Evolutionary conservation across 169 alveolate genomes (phyloP).

Genomic region (Eimeria maxima): DNA sequence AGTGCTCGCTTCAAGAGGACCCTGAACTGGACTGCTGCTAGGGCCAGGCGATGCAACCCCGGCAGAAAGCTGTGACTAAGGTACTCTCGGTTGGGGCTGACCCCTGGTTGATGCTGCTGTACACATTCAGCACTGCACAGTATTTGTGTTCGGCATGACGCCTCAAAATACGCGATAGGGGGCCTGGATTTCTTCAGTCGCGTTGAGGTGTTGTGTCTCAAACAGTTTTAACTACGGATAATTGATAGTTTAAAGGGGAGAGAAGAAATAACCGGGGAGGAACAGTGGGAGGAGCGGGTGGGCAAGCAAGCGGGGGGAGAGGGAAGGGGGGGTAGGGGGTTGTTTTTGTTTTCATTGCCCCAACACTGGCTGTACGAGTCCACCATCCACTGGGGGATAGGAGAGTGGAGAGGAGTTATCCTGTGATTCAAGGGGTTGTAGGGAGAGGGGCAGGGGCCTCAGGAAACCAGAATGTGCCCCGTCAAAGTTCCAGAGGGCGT

Average conservation of each 20-base stretch:
- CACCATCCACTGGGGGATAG: background rate
- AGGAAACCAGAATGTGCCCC: background rate
- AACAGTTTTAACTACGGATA: background rate
- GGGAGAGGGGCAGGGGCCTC: background rate
- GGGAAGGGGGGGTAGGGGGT: background rate
- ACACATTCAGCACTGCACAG: background rate
- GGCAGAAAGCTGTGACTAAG: background rate
- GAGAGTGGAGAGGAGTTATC: background rate
- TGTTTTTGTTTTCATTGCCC: background rate
- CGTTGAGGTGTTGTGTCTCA: background rate
- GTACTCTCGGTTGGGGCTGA: background rate
- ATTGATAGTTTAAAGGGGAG: background rate
- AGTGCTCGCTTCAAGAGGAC: background rate
- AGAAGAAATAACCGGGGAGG: background rate
- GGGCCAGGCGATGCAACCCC: background rate
- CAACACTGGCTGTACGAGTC: background rate
- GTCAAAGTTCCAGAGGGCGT: constrained; percentile 39
- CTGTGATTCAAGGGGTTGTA: background rate
- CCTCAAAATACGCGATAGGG: background rate
- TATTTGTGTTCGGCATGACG: background rate
- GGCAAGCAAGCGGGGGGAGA: background rate
- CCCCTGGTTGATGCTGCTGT: background rate
- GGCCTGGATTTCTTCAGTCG: background rate
- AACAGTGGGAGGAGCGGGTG: background rate
- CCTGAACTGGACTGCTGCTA: background rate